Evolutionary conservation across 2,329 filamentous ascomycete species (phyloP).

Genomic region (Leptosphaerulina australis): DNA sequence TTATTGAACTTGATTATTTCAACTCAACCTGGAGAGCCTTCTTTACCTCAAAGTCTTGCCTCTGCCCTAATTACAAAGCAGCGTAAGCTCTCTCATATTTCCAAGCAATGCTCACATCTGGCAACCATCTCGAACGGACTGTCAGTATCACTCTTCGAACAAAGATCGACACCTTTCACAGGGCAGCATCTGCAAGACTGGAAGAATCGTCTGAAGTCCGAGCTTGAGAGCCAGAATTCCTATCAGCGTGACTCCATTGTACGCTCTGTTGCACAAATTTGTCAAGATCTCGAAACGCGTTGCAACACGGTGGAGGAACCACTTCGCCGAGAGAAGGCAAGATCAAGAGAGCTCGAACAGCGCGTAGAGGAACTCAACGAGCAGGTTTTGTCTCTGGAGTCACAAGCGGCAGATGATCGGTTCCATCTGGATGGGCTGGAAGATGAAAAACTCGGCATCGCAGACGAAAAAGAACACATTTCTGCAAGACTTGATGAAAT

Average conservation of each 20-base stretch:
- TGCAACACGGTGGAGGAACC: slow-evolving; percentile 63
- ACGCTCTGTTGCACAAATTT: slow-evolving; percentile 59
- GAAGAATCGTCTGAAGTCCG: slow-evolving; percentile 54
- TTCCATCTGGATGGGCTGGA: slow-evolving; percentile 46
- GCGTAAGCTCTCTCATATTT: slow-evolving; percentile 20
- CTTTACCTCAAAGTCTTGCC: slow-evolving; percentile 26
- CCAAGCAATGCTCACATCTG: slow-evolving; percentile 28
- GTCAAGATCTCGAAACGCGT: slow-evolving; percentile 61
- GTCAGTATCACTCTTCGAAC: slow-evolving; percentile 44
- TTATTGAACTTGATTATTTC: slow-evolving; percentile 35
- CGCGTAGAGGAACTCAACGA: slow-evolving; percentile 42
- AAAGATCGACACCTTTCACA: slow-evolving; percentile 48
- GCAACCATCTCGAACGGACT: background rate
- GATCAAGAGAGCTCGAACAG: slow-evolving; percentile 40
- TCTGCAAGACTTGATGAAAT: slow-evolving; percentile 37
- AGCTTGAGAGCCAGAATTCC: slow-evolving; percentile 48
- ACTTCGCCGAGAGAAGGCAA: slow-evolving; percentile 53
- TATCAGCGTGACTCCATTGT: slow-evolving; percentile 56
- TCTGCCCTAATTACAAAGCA: slow-evolving; percentile 39
- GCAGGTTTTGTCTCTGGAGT: slow-evolving; percentile 45
- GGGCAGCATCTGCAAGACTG: slow-evolving; percentile 53
- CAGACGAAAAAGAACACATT: slow-evolving; percentile 42
- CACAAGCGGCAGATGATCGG: slow-evolving; percentile 30
- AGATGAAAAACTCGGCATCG: slow-evolving; percentile 47
- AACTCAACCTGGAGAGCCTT: slow-evolving; percentile 21